Evolutionary conservation across 148 eudicot genomes (phyloP).

Genomic region (Cornus kousa): DNA sequence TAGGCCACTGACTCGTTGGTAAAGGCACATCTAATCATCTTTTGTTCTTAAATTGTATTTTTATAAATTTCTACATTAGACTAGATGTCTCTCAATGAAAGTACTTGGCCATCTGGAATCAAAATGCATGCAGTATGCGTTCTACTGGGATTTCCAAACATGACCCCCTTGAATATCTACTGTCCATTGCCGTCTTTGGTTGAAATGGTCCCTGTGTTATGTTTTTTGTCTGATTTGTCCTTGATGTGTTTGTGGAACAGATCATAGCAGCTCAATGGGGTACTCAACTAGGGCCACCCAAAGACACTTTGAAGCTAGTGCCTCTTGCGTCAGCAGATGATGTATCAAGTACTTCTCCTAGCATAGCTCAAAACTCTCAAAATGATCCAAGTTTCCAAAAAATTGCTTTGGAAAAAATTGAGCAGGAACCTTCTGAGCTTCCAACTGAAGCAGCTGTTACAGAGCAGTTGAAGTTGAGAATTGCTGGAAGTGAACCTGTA

Average conservation of each 20-base stretch:
- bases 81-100: no score
- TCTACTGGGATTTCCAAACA: conserved; percentile 2
- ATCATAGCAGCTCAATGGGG: conserved; percentile 11
- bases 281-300: conserved; percentile 2
- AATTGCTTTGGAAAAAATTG: conserved; percentile 1
- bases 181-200: neutral
- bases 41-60: neutral
- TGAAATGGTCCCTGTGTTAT: neutral
- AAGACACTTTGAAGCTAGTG: neutral
- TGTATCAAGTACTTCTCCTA: neutral
- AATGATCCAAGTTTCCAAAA: neutral
- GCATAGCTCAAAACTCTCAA: neutral
- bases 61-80: neutral
- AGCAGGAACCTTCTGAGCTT: neutral
- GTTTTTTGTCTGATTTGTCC: neutral
- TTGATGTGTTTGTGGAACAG: conserved; percentile 8
- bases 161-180: neutral
- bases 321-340: conserved; percentile 6
- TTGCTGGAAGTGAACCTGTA: conserved; percentile 17
- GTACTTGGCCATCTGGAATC: neutral
- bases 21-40: no score
- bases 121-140: neutral
- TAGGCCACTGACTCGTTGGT: no score
- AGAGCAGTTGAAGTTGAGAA: conserved; percentile 4
- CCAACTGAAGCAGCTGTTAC: neutral